Base-by-base conservation (phyloP, 1,139 yeast genomes). In the Petasospora fabianii region DNA sequence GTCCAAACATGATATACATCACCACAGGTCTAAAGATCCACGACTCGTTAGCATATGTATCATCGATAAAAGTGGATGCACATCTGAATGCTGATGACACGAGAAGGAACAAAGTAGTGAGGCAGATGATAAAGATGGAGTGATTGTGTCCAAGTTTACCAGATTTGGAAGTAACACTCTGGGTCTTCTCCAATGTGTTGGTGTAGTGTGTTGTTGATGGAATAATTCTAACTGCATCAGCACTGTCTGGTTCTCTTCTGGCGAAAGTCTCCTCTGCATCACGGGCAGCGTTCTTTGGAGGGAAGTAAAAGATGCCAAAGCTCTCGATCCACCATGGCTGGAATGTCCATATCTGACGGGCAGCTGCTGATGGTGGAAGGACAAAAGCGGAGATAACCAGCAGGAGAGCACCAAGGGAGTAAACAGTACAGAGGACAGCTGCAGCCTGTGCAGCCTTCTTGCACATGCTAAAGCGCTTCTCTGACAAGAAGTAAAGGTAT, bases 301-400 rank as follows among this genome's bases (percentile, higher is more conserved):
- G 79, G 58, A 69, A 80, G 58, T 80, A 80, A 32, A 66, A 61
- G 12, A 80, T 70, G 14, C 64, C 56, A 51, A 81, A 80, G 2
- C 78, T 71, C 55, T 80, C 80, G 54, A 84, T 78, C 94, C 94
- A 84, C 73, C 82, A 80, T 27, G 94, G 86, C 59, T 83, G 92
- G 56, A 77, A 77, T 15, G 86, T 79, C 50, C 71, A 67, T 32
- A 78, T 64, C 35, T 65, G 61, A 51, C 71, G 75, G 55, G 79
- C 82, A 45, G 68, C 68, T 34, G 61, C 51, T 12, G 85, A 77
- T 19, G 87, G 81, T 42, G 75, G 73, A 51, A 77, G 64, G 43
- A 73, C 49, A 55, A 66, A 83, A 1, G 90, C 77, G 30, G 72
- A 58, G 0, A 57, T 56, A 38, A 82, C 65, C 54, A 83, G 68